phyloP scores from a whole-genome alignment of 2,329 filamentous ascomycete species.

The Phyllosticta citribraziliensis region DNA sequence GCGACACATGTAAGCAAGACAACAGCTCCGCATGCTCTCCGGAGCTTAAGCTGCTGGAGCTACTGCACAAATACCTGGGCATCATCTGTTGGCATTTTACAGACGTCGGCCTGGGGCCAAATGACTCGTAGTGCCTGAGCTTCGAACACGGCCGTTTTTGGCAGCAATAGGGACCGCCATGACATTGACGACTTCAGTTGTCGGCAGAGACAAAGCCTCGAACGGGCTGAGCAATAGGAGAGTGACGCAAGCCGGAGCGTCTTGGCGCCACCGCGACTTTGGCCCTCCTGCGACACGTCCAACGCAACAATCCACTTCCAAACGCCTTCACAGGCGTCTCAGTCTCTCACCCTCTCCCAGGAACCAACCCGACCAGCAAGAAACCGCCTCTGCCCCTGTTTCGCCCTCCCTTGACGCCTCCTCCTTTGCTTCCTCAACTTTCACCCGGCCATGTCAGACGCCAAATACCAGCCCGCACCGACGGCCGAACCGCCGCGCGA shows the following conservation, averaged over 20 bases:
- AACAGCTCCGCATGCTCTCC: neutral
- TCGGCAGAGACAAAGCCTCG: neutral
- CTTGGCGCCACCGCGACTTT: neutral
- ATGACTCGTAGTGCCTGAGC: neutral
- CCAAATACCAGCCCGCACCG: conserved; percentile 15
- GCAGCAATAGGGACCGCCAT: neutral
- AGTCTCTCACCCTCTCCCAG: neutral
- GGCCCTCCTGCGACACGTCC: neutral
- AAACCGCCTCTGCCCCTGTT: neutral
- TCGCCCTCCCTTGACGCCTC: neutral
- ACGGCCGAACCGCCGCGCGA: conserved; percentile 16
- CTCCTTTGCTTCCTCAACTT: neutral
- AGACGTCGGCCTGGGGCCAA: neutral
- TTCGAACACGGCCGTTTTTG: neutral
- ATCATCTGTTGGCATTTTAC: neutral
- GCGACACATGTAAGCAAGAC: neutral
- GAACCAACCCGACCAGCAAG: neutral
- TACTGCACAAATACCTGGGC: neutral
- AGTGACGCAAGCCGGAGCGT: neutral
- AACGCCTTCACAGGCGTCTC: neutral
- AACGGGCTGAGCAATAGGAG: neutral
- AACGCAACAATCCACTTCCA: neutral
- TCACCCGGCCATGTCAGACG: conserved; percentile 1
- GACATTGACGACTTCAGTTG: neutral
- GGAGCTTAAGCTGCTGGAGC: neutral